A percentile compares a stretch with the other conserved stretches of the same genome.
Conservation (phyloP, 1,284 basidiomycete genomes). For the Ceraceosorus bombacis region DNA sequence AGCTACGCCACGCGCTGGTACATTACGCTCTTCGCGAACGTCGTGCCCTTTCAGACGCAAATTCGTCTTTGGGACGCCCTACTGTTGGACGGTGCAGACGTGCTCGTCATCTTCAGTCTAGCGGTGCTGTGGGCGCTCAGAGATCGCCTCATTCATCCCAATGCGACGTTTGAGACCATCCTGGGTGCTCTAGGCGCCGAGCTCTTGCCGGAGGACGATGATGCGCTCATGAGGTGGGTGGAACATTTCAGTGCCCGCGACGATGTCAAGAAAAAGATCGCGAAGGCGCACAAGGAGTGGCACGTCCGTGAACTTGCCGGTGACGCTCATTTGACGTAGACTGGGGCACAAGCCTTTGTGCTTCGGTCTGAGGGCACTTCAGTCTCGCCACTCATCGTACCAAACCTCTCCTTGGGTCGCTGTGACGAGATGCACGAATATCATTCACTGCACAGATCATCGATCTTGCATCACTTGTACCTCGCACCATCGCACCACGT, state of each 20-base stretch:
- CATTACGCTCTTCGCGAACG: slow-evolving; percentile 83
- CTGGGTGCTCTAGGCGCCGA: slow-evolving; percentile 30
- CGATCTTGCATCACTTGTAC: too few relatives aligned
- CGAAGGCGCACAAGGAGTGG: slow-evolving; percentile 1
- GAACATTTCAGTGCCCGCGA: slow-evolving; percentile 6
- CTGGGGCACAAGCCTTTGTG: too few relatives aligned
- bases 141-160: slow-evolving; percentile 52
- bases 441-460: too few relatives aligned
- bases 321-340: neutral
- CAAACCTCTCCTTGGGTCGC: too few relatives aligned
- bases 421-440: too few relatives aligned
- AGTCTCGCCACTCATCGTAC: too few relatives aligned
- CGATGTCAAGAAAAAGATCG: slow-evolving; percentile 2
- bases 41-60: slow-evolving; percentile 91
- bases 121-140: slow-evolving; percentile 82
- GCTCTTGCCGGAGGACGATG: slow-evolving; percentile 39
- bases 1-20: slow-evolving; percentile 99
- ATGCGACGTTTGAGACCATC: slow-evolving; percentile 28
- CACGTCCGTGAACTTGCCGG: neutral
- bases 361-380: too few relatives aligned
- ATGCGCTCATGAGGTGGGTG: slow-evolving; percentile 39
- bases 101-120: slow-evolving; percentile 74
- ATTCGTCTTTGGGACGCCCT: slow-evolving; percentile 90
- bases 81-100: slow-evolving; percentile 78
- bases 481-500: too few relatives aligned